These are phyloP conservation scores for Teratosphaeria zuluensis DNA, from an alignment of 2,329 filamentous ascomycete species.

Conservation along the genomic window DNA sequence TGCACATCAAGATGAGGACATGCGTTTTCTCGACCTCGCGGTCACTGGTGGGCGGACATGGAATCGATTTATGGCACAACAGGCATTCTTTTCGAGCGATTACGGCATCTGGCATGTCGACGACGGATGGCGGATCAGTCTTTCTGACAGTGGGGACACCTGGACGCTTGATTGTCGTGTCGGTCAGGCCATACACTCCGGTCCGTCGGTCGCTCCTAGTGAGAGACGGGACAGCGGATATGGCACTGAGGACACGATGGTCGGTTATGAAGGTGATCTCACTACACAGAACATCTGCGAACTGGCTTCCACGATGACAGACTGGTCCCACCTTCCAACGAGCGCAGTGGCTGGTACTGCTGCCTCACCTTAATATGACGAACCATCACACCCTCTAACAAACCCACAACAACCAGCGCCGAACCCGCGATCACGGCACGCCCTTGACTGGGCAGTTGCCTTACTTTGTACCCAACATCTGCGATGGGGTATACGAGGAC, in stretches of 20 bases:
- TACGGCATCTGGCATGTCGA: conserved; percentile 8
- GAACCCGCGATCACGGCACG: background rate
- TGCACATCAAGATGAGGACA: conserved; percentile 4
- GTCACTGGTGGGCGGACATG: conserved; percentile 1
- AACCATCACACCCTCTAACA: background rate
- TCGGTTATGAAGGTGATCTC: background rate
- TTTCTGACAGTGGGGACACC: background rate
- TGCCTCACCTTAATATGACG: conserved; percentile 9
- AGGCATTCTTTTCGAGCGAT: background rate
- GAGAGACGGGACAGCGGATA: conserved; percentile 13
- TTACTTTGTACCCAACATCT: background rate
- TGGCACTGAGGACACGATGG: conserved; percentile 1
- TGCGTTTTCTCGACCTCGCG: conserved; percentile 5
- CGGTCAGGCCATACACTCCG: conserved; percentile 11
- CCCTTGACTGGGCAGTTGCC: background rate
- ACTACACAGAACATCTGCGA: background rate
- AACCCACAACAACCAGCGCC: background rate
- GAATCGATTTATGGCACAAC: background rate
- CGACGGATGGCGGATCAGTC: background rate
- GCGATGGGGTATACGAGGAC: background rate
- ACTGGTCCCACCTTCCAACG: background rate
- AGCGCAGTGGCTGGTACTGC: conserved; percentile 4
- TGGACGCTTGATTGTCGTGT: conserved; percentile 1
- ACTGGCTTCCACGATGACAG: background rate
- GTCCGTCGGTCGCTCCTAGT: conserved; percentile 4